Evolutionary conservation across 768 basidiomycete genomes (phyloP).

Genomic region (Phaeotremella fagi): DNA sequence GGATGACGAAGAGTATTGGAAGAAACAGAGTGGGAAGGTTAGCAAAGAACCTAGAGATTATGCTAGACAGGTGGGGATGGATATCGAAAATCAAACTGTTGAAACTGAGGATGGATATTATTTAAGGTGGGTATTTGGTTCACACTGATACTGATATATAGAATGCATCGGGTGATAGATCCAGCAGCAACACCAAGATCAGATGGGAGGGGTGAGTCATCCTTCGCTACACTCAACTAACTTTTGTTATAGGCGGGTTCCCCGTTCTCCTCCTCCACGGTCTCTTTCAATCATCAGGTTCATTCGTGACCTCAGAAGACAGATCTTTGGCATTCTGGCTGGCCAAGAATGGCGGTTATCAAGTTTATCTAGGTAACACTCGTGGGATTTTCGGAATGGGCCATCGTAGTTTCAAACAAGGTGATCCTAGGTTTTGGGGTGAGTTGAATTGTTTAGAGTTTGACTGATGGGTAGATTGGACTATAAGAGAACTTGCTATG

Average conservation of each 20-base stretch:
- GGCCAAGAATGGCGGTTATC: constrained; percentile 53
- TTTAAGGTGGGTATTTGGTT: constrained; percentile 46
- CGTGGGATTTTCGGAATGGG: constrained; percentile 55
- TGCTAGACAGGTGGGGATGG: constrained; percentile 51
- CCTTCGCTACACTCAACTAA: not conserved
- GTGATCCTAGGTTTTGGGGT: constrained; percentile 55
- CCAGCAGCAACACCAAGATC: constrained; percentile 39
- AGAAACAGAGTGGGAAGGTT: constrained; percentile 48
- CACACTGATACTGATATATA: constrained; percentile 11
- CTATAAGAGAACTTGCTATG: constrained; percentile 54
- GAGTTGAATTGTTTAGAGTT: constrained; percentile 15
- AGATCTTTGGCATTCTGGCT: constrained; percentile 55
- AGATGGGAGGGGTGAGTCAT: constrained; percentile 40
- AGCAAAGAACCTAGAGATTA: constrained; percentile 53
- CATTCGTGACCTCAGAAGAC: constrained; percentile 55
- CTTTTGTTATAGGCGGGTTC: constrained; percentile 44
- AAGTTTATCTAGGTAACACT: constrained; percentile 52
- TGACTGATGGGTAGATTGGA: constrained; percentile 51
- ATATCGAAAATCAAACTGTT: constrained; percentile 52
- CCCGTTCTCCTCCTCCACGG: constrained; percentile 54
- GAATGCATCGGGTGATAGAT: constrained; percentile 49
- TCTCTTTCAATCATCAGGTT: constrained; percentile 54
- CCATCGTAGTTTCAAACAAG: constrained; percentile 49
- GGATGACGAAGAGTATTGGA: constrained; percentile 51
- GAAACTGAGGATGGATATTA: constrained; percentile 54